A percentile compares a stretch with the other conserved stretches of the same genome.
Conservation (phyloP, 208 protist genomes). For the Endotrypanum monterogeii region DNA sequence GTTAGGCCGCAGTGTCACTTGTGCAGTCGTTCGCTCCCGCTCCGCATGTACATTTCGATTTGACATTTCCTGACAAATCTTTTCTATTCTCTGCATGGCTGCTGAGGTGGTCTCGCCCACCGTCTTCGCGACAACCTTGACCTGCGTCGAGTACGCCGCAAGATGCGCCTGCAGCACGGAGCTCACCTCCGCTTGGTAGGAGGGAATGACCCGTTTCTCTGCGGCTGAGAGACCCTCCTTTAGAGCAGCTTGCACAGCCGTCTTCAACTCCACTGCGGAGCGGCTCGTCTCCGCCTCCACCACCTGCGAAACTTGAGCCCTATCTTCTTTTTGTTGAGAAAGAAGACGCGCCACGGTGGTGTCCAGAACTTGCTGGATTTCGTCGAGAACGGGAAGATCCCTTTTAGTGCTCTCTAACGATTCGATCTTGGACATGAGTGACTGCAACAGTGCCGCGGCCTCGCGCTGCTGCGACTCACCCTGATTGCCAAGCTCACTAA, state of each 20-base stretch:
- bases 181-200: conserved; percentile 20
- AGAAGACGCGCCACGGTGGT: conserved; percentile 15
- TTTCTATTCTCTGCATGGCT: conserved; percentile 18
- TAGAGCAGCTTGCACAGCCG: conserved; percentile 22
- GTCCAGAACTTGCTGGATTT: conserved; percentile 33
- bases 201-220: conserved; percentile 20
- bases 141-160: conserved; percentile 7
- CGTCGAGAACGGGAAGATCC: conserved; percentile 15
- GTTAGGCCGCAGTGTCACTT: neutral
- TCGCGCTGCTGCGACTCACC: conserved; percentile 5
- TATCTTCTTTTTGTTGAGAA: conserved; percentile 11
- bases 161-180: conserved; percentile 12
- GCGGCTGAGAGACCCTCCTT: conserved; percentile 7
- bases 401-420: conserved; percentile 10
- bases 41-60: conserved; percentile 3
- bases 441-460: conserved; percentile 3
- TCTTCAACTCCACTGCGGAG: conserved; percentile 9
- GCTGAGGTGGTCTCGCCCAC: conserved; percentile 18
- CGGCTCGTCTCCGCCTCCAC: conserved; percentile 14
- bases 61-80: conserved; percentile 13
- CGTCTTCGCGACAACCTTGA: conserved; percentile 6
- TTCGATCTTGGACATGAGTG: conserved; percentile 14
- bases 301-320: conserved; percentile 8
- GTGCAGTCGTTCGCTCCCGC: neutral
- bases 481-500: neutral